A percentile compares a stretch with the other conserved stretches of the same genome.
Evolutionary conservation across 805 yeast species (phyloP).

Genomic region (Scheffersomyces amazonensis): DNA sequence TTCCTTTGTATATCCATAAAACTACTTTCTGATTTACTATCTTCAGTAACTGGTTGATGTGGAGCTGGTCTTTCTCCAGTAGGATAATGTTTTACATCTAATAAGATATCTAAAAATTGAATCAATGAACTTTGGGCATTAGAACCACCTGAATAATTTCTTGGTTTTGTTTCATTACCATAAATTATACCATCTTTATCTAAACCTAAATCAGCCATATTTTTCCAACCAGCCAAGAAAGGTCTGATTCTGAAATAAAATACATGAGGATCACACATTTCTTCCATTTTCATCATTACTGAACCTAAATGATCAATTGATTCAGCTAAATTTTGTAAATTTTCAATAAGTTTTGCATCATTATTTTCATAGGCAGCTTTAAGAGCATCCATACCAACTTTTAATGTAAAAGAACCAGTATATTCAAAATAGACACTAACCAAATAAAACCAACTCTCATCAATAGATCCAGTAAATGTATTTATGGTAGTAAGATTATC

Average conservation of each 20-base stretch:
- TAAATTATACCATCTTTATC: slow-evolving; percentile 68
- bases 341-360: slow-evolving; percentile 33
- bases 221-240: slow-evolving; percentile 90
- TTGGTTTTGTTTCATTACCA: slow-evolving; percentile 58
- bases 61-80: slow-evolving; percentile 57
- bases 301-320: slow-evolving; percentile 71
- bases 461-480: slow-evolving; percentile 87
- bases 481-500: slow-evolving; percentile 73
- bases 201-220: slow-evolving; percentile 84
- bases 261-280: slow-evolving; percentile 91
- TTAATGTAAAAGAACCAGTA: slow-evolving; percentile 71
- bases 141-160: slow-evolving; percentile 80
- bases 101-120: slow-evolving; percentile 77
- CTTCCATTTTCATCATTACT: slow-evolving; percentile 78
- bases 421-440: slow-evolving; percentile 85
- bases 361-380: slow-evolving; percentile 50
- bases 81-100: slow-evolving; percentile 75
- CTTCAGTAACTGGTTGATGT: slow-evolving; percentile 1
- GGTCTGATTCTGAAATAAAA: slow-evolving; percentile 87
- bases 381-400: slow-evolving; percentile 66
- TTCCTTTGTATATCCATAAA: slow-evolving; percentile 81
- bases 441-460: slow-evolving; percentile 91
- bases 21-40: slow-evolving; percentile 25
- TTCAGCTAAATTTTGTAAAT: slow-evolving; percentile 68
- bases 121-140: slow-evolving; percentile 91